A percentile compares a stretch with the other conserved stretches of the same genome.
phyloP scores from a whole-genome alignment of 225 moss, liverwort and hornwort genomes.

The Physcomitrium patens region DNA sequence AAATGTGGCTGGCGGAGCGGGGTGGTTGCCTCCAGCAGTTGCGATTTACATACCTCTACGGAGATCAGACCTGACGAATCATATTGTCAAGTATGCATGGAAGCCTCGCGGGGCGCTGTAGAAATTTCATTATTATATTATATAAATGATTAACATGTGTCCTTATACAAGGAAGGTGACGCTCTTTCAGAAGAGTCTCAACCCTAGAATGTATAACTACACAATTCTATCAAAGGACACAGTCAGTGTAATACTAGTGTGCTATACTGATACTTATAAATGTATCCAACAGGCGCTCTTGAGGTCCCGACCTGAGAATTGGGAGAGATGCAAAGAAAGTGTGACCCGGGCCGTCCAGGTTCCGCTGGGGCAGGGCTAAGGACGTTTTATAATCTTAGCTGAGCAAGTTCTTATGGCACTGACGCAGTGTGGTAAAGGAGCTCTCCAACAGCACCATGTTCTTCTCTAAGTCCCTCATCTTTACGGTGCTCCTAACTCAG shows the following conservation, averaged over 20 bases:
- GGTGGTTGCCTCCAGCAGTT: slow-evolving; percentile 93
- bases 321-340: slow-evolving; percentile 80
- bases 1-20: slow-evolving; percentile 90
- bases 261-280: no score
- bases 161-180: no score
- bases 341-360: slow-evolving; percentile 74
- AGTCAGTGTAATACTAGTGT: no score
- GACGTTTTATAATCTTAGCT: slow-evolving; percentile 72
- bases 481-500: neutral
- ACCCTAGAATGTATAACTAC: no score
- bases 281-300: slow-evolving; percentile 64
- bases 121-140: no score
- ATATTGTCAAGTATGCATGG: slow-evolving; percentile 79
- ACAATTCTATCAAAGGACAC: no score
- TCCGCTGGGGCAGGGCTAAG: slow-evolving; percentile 58
- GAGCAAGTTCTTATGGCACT: slow-evolving; percentile 83
- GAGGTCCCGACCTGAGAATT: slow-evolving; percentile 87
- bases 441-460: slow-evolving; percentile 31
- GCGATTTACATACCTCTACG: slow-evolving; percentile 79
- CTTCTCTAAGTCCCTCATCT: no score
- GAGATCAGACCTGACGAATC: slow-evolving; percentile 70
- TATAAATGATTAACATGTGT: no score
- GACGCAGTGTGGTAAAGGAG: slow-evolving; percentile 57
- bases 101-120: no score
- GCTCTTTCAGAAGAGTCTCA: no score